Evolutionary conservation across 163 green algal species (phyloP), one percentile per base, ranked within the genome.

Genomic region (Prototheca cutis): DNA sequence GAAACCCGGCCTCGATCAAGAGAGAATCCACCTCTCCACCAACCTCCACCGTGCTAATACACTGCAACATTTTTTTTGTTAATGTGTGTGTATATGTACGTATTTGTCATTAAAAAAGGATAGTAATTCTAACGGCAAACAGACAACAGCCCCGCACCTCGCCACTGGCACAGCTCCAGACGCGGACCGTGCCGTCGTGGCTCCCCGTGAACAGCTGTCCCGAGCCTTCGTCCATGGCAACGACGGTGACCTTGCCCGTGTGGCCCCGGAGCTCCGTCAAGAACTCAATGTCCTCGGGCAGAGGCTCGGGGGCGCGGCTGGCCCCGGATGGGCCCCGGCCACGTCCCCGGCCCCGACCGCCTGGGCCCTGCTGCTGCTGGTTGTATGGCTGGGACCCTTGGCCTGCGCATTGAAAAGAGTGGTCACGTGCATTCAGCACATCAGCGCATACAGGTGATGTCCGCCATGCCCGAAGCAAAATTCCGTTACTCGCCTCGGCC

Each of bases 151-250:
- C 36, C 27, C 59, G 10, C 42, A 79, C 70, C 75, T 81, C 58
- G 6, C 72, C 81, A 4, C 59, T 82, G 4, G 45, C 56, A 48
- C 66, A 74, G 59, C 71, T 77, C 80, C 83, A 91, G 13, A 82
- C 66, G 17, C 80, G 67, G 10, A 89, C 64, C 0, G 71, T 84
- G 33, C 70, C 68, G 58, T 91, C 84, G 42, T 82, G 59, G 6
- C 71, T 80, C 24, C 81, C 84, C 15, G 79, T 88, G 72, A 89
- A 91, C 19, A 91, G 67, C 72, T 87, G 80, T 4, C 61, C 67
- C 23, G 19, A 72, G 18, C 32, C 55, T 17, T 58, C 47, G 31
- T 84, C 74, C 40, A 83, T 55, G 1, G 54, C 53, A 4, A 79
- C 39, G 10, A 60, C 54, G n/a, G 77, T 84, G 21, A 83, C 58